Percentiles rank a stretch among this genome's conserved stretches.
Evolutionary conservation across 768 basidiomycete genomes (phyloP).

Genomic region (Tephrocybe sp.): DNA sequence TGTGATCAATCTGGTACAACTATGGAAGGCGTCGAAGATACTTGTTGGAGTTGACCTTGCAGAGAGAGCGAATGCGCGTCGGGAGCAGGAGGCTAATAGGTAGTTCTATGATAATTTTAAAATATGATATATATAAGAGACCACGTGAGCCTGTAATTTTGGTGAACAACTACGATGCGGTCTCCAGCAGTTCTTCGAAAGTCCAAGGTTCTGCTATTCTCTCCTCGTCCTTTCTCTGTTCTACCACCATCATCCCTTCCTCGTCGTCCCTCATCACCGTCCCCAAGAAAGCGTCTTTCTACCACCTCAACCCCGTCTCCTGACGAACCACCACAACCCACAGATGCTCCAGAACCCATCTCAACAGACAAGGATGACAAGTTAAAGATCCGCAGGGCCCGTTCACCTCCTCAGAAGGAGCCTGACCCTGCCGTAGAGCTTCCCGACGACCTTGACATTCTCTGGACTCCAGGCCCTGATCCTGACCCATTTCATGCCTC

Average conservation of each 20-base stretch:
- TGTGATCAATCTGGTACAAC: conserved; percentile 90
- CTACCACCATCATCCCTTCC: conserved; percentile 8
- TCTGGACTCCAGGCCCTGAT: conserved; percentile 59
- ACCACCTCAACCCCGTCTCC: conserved; percentile 10
- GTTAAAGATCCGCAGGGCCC: conserved; percentile 36
- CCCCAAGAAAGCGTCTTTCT: conserved; percentile 6
- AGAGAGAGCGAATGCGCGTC: conserved; percentile 68
- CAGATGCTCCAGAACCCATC: conserved; percentile 12
- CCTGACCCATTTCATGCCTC: conserved; percentile 26
- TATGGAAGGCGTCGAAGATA: conserved; percentile 97
- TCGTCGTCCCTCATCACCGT: conserved; percentile 3
- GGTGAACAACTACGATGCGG: conserved; percentile 26
- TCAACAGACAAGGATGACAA: conserved; percentile 35
- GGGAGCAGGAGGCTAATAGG: conserved; percentile 26
- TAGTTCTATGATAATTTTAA: neutral
- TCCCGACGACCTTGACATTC: conserved; percentile 54
- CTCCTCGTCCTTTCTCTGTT: conserved; percentile 14
- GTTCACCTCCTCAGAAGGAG: conserved; percentile 33
- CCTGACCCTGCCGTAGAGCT: conserved; percentile 41
- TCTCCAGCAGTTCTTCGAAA: conserved; percentile 35
- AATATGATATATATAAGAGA: conserved; percentile 1
- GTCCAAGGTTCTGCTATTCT: conserved; percentile 34
- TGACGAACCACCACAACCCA: conserved; percentile 12
- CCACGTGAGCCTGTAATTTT: conserved; percentile 10
- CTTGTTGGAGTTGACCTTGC: conserved; percentile 91